Base-by-base conservation (phyloP, 2,329 filamentous ascomycete species). In the Trematosphaeria pertusa region DNA sequence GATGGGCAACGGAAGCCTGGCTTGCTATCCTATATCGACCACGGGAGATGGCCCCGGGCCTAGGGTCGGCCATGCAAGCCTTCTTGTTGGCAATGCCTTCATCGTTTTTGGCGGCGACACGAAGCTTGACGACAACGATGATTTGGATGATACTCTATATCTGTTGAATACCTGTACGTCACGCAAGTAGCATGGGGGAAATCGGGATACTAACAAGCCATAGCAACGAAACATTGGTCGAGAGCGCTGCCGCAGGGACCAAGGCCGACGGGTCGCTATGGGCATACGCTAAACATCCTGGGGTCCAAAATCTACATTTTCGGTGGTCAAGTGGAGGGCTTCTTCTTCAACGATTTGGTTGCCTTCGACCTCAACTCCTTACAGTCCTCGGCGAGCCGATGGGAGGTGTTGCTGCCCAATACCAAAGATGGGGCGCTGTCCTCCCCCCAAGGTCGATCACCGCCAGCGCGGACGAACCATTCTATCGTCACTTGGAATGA, bases 81-180 rank as follows among this genome's bases (percentile, higher is more conserved):
- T 99, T 64, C 81, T 99, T 12, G 94, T 99, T 43, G 95, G 95
- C 47, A 99, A 99, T 73, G 94, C 94, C 0, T 99, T 97, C 71
- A 99, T 99, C 60, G 94, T 99, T 10, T 99, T 97, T 67, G 95
- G 94, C 38, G 94, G 94, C 67, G 95, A 99, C 72, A 99, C 94
- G 40, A 99, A 99, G 74, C 88, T 96, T 69, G 91, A 97, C 44
- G 94, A 97, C 65, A 84, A 85, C 22, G 94, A 99, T 72, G 81
- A 89, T 37, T 78, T 99, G 47, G 94, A 99, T 64, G 93, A 99
- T 74, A 97, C 94, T 0, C 78, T 99, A 10, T 99, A 99, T 73
- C 82, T 99, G 39, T 80, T 99, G 40, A 99, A 99, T 75, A 99
- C 94, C 38, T 97, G 94, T 97, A 81, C 76, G 93, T 79, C 48